A percentile compares a stretch with the other conserved stretches of the same genome.
phyloP scores from a whole-genome alignment of 805 yeast genomes.

The Suhomyces sp. region DNA sequence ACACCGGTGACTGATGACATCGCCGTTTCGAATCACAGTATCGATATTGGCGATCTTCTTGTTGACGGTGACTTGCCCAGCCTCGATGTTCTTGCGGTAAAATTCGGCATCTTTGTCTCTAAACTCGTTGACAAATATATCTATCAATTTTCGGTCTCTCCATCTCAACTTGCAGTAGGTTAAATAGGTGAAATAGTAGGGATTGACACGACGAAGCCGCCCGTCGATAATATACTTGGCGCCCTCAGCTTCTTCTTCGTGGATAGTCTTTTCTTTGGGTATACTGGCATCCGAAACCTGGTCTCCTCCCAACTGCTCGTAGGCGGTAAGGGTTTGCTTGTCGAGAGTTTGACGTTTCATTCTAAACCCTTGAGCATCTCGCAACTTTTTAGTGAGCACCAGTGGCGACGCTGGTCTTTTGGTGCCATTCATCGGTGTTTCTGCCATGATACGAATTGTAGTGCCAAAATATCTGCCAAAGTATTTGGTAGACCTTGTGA shows the following conservation, averaged over 20 bases:
- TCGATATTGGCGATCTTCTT: constrained; percentile 60
- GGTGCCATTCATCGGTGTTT: not conserved
- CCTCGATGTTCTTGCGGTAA: constrained; percentile 48
- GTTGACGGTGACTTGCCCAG: constrained; percentile 77
- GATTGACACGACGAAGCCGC: constrained; percentile 66
- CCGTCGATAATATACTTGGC: constrained; percentile 58
- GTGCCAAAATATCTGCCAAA: not conserved
- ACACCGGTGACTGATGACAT: constrained; percentile 69
- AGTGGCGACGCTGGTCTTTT: constrained; percentile 4
- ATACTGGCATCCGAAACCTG: constrained; percentile 16
- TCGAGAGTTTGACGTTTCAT: constrained; percentile 44
- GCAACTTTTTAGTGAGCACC: constrained; percentile 11
- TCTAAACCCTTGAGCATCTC: constrained; percentile 50
- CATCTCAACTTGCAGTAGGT: constrained; percentile 91
- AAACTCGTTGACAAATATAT: constrained; percentile 81
- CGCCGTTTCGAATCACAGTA: constrained; percentile 74
- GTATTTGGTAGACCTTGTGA: not conserved
- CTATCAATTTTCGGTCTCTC: constrained; percentile 79
- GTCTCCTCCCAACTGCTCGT: constrained; percentile 39
- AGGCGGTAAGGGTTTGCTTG: constrained; percentile 40
- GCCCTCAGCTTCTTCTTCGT: constrained; percentile 58
- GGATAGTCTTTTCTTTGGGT: constrained; percentile 33
- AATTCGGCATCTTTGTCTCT: constrained; percentile 70
- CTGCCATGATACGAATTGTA: not conserved
- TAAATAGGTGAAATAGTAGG: constrained; percentile 84